Conservation (phyloP, 2,329 filamentous ascomycete genomes). For the Helotiales sp. region DNA sequence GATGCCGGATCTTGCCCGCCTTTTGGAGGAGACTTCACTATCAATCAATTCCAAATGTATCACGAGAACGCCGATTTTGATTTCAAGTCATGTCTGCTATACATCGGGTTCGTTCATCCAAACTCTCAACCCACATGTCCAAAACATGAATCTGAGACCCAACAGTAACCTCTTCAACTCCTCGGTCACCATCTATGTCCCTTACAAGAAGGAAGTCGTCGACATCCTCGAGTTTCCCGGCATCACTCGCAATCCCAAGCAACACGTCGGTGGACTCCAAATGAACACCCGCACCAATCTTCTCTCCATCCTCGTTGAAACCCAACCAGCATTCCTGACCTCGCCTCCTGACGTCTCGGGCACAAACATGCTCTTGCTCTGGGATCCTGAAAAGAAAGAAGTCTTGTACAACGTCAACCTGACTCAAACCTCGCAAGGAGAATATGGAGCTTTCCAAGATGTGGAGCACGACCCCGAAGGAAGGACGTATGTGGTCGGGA, state of each 20-base stretch:
- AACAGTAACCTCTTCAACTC: slow-evolving; percentile 21
- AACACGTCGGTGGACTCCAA: slow-evolving; percentile 18
- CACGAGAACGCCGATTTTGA: slow-evolving; percentile 25
- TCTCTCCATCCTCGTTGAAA: slow-evolving; percentile 22
- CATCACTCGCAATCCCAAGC: slow-evolving; percentile 6
- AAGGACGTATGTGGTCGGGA: slow-evolving; percentile 18
- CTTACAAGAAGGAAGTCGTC: slow-evolving; percentile 12
- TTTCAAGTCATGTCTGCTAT: slow-evolving; percentile 11
- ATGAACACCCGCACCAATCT: slow-evolving; percentile 15
- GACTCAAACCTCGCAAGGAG: slow-evolving; percentile 13
- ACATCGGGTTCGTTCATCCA: slow-evolving; percentile 11
- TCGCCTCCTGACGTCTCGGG: slow-evolving; percentile 17
- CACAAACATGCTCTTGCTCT: slow-evolving; percentile 22
- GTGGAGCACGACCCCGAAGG: slow-evolving; percentile 22
- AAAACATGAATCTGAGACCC: background rate
- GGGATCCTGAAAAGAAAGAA: slow-evolving; percentile 7
- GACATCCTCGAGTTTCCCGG: slow-evolving; percentile 18
- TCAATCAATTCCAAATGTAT: slow-evolving; percentile 26
- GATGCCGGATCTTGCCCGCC: background rate
- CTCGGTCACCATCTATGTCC: slow-evolving; percentile 19
- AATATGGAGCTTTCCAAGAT: slow-evolving; percentile 23
- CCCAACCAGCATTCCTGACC: slow-evolving; percentile 7
- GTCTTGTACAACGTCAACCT: slow-evolving; percentile 20
- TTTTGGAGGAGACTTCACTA: slow-evolving; percentile 19
- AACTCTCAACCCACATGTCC: background rate